phyloP scores from a whole-genome alignment of 345 rosid species.

The Stellera chamaejasme region DNA sequence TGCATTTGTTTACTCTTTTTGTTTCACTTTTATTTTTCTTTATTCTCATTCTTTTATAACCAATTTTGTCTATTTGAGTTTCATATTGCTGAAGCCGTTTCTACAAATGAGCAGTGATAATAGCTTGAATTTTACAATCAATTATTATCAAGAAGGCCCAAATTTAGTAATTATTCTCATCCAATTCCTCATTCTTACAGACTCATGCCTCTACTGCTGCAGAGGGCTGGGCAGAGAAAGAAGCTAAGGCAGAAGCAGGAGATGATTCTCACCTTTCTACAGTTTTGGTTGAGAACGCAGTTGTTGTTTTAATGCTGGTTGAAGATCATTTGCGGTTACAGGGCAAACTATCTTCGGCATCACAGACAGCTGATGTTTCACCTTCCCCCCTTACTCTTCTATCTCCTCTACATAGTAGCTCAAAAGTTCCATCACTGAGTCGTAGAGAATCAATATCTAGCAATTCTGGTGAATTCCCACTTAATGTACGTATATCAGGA shows the following conservation, averaged over 20 bases:
- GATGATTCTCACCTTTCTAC: constrained; percentile 97
- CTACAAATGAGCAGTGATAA: background rate
- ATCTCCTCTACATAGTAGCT: constrained; percentile 37
- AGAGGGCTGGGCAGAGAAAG: constrained; percentile 76
- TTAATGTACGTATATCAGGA: constrained; percentile 63
- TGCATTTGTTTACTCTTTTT: no score
- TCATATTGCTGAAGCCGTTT: background rate
- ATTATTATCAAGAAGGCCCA: background rate
- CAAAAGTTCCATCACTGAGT: constrained; percentile 29
- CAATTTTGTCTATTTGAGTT: background rate
- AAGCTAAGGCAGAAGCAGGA: constrained; percentile 82
- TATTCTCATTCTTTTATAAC: background rate
- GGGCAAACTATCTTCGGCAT: constrained; percentile 72
- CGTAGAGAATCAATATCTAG: constrained; percentile 42
- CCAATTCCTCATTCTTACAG: constrained; percentile 34
- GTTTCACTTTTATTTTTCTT: no score
- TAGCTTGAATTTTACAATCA: background rate
- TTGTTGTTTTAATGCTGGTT: constrained; percentile 96
- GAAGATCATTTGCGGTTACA: constrained; percentile 97
- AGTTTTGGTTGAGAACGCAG: constrained; percentile 93
- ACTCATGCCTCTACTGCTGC: constrained; percentile 99
- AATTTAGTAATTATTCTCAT: constrained; percentile 16
- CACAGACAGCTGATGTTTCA: constrained; percentile 42
- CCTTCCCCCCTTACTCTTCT: constrained; percentile 72
- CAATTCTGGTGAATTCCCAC: constrained; percentile 61